phyloP scores from a whole-genome alignment of 2,329 filamentous ascomycete genomes.

The Penicillium sp. region DNA sequence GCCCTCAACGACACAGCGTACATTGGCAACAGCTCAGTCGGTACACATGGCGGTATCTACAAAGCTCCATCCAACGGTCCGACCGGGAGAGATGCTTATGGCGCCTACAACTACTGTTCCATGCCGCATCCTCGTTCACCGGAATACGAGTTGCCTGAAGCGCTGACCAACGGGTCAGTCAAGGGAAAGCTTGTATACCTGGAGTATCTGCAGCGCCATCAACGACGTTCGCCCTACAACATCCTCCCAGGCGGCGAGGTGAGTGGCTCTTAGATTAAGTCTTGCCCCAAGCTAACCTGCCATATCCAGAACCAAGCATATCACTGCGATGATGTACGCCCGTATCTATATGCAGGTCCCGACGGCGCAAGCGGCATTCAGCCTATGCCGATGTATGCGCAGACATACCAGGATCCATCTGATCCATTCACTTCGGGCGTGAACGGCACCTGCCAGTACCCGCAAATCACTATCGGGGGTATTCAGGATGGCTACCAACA shows the following conservation, averaged over 20 bases:
- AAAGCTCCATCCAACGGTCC: slow-evolving; percentile 27
- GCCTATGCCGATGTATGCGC: slow-evolving; percentile 36
- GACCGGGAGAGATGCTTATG: slow-evolving; percentile 25
- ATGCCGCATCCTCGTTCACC: slow-evolving; percentile 41
- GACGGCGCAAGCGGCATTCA: slow-evolving; percentile 14
- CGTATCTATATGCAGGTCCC: slow-evolving; percentile 38
- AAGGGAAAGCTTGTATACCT: slow-evolving; percentile 38
- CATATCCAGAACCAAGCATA: slow-evolving; percentile 36
- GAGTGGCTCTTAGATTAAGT: not conserved
- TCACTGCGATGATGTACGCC: slow-evolving; percentile 38
- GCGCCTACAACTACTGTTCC: slow-evolving; percentile 41
- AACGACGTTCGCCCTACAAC: slow-evolving; percentile 42
- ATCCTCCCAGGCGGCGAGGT: slow-evolving; percentile 42
- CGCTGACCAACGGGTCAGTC: slow-evolving; percentile 28
- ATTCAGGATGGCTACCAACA: slow-evolving; percentile 41
- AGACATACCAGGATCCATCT: slow-evolving; percentile 37
- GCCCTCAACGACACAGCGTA: slow-evolving; percentile 38
- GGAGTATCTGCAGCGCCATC: slow-evolving; percentile 42
- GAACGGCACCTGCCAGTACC: slow-evolving; percentile 40
- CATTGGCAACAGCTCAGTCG: slow-evolving; percentile 37
- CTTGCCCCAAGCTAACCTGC: not conserved
- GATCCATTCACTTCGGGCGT: slow-evolving; percentile 38
- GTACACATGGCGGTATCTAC: slow-evolving; percentile 41
- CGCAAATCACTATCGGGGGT: slow-evolving; percentile 42
- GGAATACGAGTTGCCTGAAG: slow-evolving; percentile 33